Evolutionary conservation across 305 asterid species (phyloP).

Genomic region (Ilex paraguariensis): DNA sequence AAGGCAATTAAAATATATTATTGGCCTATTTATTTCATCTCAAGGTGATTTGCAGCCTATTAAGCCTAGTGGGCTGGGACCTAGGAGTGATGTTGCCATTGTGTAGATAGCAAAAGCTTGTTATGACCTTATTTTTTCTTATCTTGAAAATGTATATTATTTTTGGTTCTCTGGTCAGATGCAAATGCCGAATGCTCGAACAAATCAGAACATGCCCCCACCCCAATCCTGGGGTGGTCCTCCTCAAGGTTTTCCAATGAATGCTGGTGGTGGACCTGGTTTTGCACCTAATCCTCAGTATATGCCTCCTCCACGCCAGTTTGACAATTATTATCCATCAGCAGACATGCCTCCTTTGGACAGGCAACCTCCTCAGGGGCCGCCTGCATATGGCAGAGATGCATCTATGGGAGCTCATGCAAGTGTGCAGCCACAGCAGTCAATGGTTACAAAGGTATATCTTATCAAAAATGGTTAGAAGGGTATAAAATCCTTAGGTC

Average conservation of each 20-base stretch:
- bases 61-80: no score
- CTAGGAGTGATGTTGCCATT: neutral
- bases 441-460: conserved; percentile 3
- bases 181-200: conserved; percentile 60
- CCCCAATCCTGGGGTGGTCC: conserved; percentile 64
- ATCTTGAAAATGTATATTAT: neutral
- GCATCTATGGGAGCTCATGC: conserved; percentile 41
- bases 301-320: conserved; percentile 57
- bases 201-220: conserved; percentile 49
- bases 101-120: no score
- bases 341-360: conserved; percentile 42
- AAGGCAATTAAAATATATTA: neutral
- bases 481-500: neutral
- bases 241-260: conserved; percentile 46
- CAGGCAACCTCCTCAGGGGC: conserved; percentile 47
- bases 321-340: conserved; percentile 59
- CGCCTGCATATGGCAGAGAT: conserved; percentile 52
- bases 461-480: neutral
- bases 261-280: conserved; percentile 44
- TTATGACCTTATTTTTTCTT: neutral
- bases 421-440: conserved; percentile 40
- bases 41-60: no score
- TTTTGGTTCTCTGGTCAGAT: conserved; percentile 29
- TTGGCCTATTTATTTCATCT: neutral
- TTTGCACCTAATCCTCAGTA: conserved; percentile 39